Evolutionary conservation across 345 rosid species (phyloP).

Genomic region (Gossypium anomalum): DNA sequence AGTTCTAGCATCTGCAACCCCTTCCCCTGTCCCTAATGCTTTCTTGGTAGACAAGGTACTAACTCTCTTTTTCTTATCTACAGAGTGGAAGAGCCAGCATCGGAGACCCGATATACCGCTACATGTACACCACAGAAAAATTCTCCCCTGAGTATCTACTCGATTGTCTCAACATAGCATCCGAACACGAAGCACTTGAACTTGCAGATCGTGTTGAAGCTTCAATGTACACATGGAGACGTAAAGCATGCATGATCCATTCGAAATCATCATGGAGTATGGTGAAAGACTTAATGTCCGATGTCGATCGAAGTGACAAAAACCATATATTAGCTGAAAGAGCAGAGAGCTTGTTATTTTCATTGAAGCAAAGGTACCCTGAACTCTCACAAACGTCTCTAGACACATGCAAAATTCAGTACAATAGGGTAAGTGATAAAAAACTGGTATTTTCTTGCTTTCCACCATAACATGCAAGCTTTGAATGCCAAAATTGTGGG

Average conservation of each 20-base stretch:
- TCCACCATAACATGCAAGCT: background rate
- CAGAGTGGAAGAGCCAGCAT: constrained; percentile 85
- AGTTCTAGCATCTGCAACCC: no score
- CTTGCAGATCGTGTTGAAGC: constrained; percentile 81
- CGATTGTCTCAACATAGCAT: constrained; percentile 53
- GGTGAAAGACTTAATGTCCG: constrained; percentile 81
- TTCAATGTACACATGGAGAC: constrained; percentile 89
- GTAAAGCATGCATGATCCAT: constrained; percentile 62
- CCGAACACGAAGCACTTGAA: constrained; percentile 91
- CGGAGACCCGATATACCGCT: constrained; percentile 78
- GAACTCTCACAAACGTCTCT: constrained; percentile 86
- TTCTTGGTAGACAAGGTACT: background rate
- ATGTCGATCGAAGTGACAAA: constrained; percentile 56
- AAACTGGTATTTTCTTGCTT: background rate
- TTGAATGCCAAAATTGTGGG: background rate
- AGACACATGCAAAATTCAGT: constrained; percentile 92
- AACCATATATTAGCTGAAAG: constrained; percentile 74
- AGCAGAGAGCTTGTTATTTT: constrained; percentile 75
- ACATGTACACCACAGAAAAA: constrained; percentile 48
- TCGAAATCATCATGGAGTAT: constrained; percentile 82
- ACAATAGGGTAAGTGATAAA: constrained; percentile 48
- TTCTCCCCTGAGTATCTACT: constrained; percentile 78
- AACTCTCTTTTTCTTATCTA: background rate
- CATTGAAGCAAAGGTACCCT: constrained; percentile 83
- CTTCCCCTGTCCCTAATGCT: no score